Evolutionary conservation across 1,139 yeast species (phyloP).

Genomic region (Yamadazyma blattariae): DNA sequence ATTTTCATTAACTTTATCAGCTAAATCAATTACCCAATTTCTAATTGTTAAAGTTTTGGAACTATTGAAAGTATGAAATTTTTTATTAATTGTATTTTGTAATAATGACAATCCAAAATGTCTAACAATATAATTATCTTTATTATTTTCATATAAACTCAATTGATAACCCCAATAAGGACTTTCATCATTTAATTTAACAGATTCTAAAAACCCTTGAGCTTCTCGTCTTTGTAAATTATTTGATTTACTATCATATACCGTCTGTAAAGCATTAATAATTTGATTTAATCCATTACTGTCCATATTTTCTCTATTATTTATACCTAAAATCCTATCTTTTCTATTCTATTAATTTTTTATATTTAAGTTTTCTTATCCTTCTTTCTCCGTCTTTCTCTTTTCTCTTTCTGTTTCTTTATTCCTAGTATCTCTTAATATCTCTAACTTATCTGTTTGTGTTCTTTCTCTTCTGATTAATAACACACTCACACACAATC

Average conservation of each 20-base stretch:
- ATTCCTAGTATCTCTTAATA: no score
- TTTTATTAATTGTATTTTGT: conserved; percentile 62
- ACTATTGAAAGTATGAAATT: conserved; percentile 56
- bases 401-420: no score
- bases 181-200: conserved; percentile 76
- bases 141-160: conserved; percentile 60
- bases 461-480: no score
- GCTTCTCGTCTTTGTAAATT: conserved; percentile 67
- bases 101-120: conserved; percentile 86
- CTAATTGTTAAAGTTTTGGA: conserved; percentile 69
- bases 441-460: no score
- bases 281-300: conserved; percentile 65
- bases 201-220: conserved; percentile 69
- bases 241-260: conserved; percentile 69
- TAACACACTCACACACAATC: no score
- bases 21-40: conserved; percentile 80
- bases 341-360: no score
- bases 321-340: no score
- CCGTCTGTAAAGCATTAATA: conserved; percentile 71
- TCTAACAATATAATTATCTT: conserved; percentile 68
- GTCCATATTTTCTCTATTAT: no score
- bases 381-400: no score
- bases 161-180: conserved; percentile 93
- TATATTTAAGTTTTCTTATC: no score
- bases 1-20: conserved; percentile 50